phyloP scores from a whole-genome alignment of 2,329 filamentous ascomycete species.

The Akanthomyces muscarius region DNA sequence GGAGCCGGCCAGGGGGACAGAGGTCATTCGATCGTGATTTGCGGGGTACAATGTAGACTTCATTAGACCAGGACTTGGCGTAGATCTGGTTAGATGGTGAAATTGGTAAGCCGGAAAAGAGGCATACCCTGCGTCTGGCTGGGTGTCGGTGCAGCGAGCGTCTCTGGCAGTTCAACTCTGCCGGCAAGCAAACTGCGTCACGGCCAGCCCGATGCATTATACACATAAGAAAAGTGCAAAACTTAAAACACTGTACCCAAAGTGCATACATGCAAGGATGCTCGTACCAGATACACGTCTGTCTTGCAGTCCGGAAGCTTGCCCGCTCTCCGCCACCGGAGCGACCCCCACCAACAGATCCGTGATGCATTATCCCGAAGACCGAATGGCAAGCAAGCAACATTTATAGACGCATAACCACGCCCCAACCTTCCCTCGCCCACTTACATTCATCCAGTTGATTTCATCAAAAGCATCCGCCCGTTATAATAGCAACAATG shows the following conservation, averaged over 20 bases:
- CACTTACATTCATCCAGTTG: too few species aligned
- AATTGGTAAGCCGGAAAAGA: background rate
- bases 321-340: background rate
- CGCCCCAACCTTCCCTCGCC: background rate
- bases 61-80: too few species aligned
- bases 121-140: background rate
- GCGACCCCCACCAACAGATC: constrained; percentile 2
- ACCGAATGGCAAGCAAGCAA: constrained; percentile 7
- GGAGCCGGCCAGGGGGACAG: constrained; percentile 74
- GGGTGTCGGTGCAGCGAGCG: background rate
- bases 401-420: background rate
- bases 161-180: constrained; percentile 9
- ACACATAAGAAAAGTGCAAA: background rate
- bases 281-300: too few species aligned
- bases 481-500: constrained; percentile 21
- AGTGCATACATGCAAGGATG: background rate
- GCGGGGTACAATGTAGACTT: background rate
- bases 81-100: background rate
- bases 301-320: background rate
- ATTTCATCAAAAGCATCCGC: background rate
- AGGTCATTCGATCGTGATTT: constrained; percentile 37
- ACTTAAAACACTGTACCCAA: background rate
- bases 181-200: background rate
- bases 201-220: background rate
- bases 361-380: constrained; percentile 16